These are phyloP conservation scores for Stachybotrys chartarum DNA, from an alignment of 2,329 filamentous ascomycete species.

Conservation along the genomic window DNA sequence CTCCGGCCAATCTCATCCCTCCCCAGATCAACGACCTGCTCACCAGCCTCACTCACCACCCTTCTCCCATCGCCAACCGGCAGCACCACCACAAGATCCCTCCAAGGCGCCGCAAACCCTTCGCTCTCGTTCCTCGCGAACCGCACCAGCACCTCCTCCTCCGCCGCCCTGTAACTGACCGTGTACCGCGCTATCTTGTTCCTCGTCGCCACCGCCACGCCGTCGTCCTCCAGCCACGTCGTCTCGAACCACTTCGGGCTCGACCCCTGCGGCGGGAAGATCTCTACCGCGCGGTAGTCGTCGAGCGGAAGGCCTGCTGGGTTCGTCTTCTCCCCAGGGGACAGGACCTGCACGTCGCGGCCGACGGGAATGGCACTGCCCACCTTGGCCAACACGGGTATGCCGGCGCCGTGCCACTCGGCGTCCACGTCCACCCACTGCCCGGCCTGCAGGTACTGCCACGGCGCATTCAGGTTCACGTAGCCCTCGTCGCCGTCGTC, in stretches of 20 bases:
- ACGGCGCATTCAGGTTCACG: conserved; percentile 55
- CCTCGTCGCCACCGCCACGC: conserved; percentile 20
- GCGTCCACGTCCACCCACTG: conserved; percentile 32
- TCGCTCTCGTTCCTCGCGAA: conserved; percentile 21
- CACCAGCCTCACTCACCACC: conserved; percentile 6
- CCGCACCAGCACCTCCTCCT: conserved; percentile 14
- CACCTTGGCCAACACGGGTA: conserved; percentile 31
- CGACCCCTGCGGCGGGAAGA: conserved; percentile 27
- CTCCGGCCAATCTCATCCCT: conserved; percentile 12
- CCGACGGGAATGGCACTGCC: conserved; percentile 32
- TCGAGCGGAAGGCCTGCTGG: conserved; percentile 30
- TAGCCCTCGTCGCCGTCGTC: conserved; percentile 50
- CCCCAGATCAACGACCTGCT: conserved; percentile 5
- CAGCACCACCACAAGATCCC: conserved; percentile 20
- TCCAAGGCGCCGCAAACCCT: conserved; percentile 27
- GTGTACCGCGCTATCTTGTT: conserved; percentile 25
- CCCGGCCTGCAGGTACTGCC: conserved; percentile 44
- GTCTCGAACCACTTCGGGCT: conserved; percentile 17
- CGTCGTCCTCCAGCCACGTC: conserved; percentile 31
- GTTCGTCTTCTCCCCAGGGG: conserved; percentile 27
- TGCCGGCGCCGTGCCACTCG: conserved; percentile 33
- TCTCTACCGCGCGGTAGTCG: conserved; percentile 34
- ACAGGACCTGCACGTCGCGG: conserved; percentile 26
- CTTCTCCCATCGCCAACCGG: conserved; percentile 21
- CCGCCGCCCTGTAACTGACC: conserved; percentile 14